Evolutionary conservation across 257 asterid genomes (phyloP).

Genomic region (Solanum virginianum): DNA sequence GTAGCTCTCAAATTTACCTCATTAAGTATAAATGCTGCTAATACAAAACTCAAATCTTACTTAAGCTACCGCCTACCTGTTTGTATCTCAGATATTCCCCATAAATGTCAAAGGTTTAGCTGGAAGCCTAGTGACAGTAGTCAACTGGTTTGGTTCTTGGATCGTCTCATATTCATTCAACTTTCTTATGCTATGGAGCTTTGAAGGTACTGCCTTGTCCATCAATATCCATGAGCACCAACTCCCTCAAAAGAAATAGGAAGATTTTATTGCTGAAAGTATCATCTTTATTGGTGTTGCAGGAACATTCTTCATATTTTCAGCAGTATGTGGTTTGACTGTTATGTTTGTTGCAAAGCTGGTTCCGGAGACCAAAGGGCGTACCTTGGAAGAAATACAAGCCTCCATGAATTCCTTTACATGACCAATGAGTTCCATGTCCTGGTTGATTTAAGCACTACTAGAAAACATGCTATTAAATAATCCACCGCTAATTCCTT

Average conservation of each 20-base stretch:
- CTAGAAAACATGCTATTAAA: too few species aligned
- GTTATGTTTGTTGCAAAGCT: conserved; percentile 41
- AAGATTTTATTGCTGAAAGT: not conserved
- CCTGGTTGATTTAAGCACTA: too few species aligned
- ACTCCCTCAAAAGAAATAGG: not conserved
- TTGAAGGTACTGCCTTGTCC: conserved; percentile 37
- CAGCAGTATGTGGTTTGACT: conserved; percentile 45
- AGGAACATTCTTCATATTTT: conserved; percentile 74
- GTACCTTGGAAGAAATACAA: conserved; percentile 69
- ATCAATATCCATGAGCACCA: not conserved
- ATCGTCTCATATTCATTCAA: conserved; percentile 64
- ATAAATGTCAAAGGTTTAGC: conserved; percentile 80
- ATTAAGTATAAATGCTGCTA: not conserved
- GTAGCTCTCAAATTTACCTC: not conserved
- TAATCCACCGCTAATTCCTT: too few species aligned
- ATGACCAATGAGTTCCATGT: not conserved
- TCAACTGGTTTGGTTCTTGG: conserved; percentile 85
- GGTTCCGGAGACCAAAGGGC: conserved; percentile 85
- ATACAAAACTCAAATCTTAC: not conserved
- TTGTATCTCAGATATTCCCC: conserved; percentile 57
- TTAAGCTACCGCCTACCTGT: not conserved
- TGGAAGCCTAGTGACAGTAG: conserved; percentile 77
- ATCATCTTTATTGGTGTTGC: not conserved
- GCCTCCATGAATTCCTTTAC: conserved; percentile 41
- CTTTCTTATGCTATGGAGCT: conserved; percentile 64